A percentile compares a stretch with the other conserved stretches of the same genome.
Evolutionary conservation across 208 protist species (phyloP).

Genomic region (Wallacemonas rigidus): DNA sequence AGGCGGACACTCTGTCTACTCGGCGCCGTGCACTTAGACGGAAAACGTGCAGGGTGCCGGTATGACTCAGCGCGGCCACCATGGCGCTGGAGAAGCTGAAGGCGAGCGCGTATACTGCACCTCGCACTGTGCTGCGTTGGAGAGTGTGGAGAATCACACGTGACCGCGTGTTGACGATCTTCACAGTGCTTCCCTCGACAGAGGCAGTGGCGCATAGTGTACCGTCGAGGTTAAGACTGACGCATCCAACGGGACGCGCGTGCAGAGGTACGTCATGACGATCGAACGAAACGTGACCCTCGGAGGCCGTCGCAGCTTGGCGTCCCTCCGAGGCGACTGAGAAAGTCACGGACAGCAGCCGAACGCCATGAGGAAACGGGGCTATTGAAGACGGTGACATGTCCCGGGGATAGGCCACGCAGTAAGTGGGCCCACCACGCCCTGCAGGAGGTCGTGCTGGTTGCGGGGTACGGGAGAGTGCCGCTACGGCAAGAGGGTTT

Average conservation of each 20-base stretch:
- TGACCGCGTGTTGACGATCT: slow-evolving; percentile 50
- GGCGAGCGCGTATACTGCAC: slow-evolving; percentile 49
- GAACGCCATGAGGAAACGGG: slow-evolving; percentile 1
- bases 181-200: slow-evolving; percentile 59
- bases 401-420: neutral
- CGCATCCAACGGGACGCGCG: slow-evolving; percentile 37
- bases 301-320: neutral
- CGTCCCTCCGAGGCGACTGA: neutral
- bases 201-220: slow-evolving; percentile 59
- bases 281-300: neutral
- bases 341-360: neutral
- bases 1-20: neutral
- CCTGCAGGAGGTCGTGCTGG: neutral
- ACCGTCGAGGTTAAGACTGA: slow-evolving; percentile 36
- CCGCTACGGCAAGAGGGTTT: slow-evolving; percentile 48
- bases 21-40: slow-evolving; percentile 9
- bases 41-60: slow-evolving; percentile 72
- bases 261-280: slow-evolving; percentile 36
- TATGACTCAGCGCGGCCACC: slow-evolving; percentile 54
- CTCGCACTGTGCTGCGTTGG: slow-evolving; percentile 41
- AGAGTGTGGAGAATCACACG: slow-evolving; percentile 43
- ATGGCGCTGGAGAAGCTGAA: slow-evolving; percentile 36
- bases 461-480: slow-evolving; percentile 34
- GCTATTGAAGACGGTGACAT: neutral
- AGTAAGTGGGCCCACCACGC: neutral